These are phyloP conservation scores for Dactylorhiza incarnata DNA, from an alignment of 106 monocot species.

Conservation along the genomic window DNA sequence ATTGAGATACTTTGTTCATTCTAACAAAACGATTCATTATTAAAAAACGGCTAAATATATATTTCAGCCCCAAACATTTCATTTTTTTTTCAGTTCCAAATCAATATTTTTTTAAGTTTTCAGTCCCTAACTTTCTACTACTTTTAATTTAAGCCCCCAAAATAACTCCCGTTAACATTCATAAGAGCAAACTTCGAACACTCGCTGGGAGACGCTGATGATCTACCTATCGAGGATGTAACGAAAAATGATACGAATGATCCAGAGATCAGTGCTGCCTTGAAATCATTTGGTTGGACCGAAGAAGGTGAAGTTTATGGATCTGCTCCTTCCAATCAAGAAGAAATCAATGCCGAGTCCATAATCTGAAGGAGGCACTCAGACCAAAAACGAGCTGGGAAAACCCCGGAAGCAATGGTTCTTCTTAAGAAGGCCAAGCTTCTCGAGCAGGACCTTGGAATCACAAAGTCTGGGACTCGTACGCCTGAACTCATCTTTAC, in stretches of 20 bases:
- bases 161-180: too few relatives aligned
- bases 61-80: too few relatives aligned
- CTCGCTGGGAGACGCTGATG: slow-evolving; percentile 30
- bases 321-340: slow-evolving; percentile 20
- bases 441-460: slow-evolving; percentile 61
- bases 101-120: too few relatives aligned
- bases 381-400: slow-evolving; percentile 65
- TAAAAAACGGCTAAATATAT: too few relatives aligned
- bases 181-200: slow-evolving; percentile 46
- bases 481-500: slow-evolving; percentile 5
- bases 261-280: slow-evolving; percentile 65
- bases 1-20: too few relatives aligned
- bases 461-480: slow-evolving; percentile 14
- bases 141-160: too few relatives aligned
- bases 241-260: slow-evolving; percentile 95
- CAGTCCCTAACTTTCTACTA: too few relatives aligned
- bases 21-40: too few relatives aligned
- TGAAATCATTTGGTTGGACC: slow-evolving; percentile 91
- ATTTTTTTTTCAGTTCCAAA: too few relatives aligned
- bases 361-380: slow-evolving; percentile 62
- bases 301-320: slow-evolving; percentile 44
- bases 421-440: slow-evolving; percentile 83
- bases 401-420: slow-evolving; percentile 55
- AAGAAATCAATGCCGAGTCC: slow-evolving; percentile 38
- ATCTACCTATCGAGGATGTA: slow-evolving; percentile 44